phyloP scores from a whole-genome alignment of 805 yeast genomes.

The Hanseniaspora valbyensis region DNA sequence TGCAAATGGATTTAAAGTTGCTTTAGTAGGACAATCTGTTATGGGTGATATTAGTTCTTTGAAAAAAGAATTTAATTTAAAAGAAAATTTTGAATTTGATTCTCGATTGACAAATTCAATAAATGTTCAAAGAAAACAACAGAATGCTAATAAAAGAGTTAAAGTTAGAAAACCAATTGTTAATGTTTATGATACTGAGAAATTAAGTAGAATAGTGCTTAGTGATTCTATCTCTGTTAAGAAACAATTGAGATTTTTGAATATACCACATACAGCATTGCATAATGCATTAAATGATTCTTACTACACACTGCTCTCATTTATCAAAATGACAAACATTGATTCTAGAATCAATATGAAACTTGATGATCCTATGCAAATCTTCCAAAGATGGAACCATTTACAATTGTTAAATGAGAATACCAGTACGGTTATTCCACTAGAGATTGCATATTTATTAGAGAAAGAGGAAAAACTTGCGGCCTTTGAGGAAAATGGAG shows the following conservation, averaged over 20 bases:
- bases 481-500: too few relatives aligned
- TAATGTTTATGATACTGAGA: constrained; percentile 38
- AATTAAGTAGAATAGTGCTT: constrained; percentile 32
- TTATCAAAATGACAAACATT: constrained; percentile 41
- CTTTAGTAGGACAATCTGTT: constrained; percentile 52
- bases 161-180: background rate
- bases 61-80: constrained; percentile 16
- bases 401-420: constrained; percentile 22
- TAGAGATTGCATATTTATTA: constrained; percentile 19
- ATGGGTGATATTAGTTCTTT: constrained; percentile 47
- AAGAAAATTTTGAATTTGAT: constrained; percentile 5
- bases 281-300: constrained; percentile 71
- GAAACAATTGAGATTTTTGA: constrained; percentile 33
- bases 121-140: background rate
- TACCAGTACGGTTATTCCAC: constrained; percentile 24
- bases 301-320: constrained; percentile 46
- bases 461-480: constrained; percentile 11
- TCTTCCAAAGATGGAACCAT: constrained; percentile 19
- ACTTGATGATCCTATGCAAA: constrained; percentile 23
- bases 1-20: constrained; percentile 26
- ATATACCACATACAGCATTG: constrained; percentile 46
- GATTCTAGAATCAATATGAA: constrained; percentile 22
- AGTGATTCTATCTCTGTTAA: constrained; percentile 4
- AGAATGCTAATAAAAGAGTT: background rate
- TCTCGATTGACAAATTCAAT: background rate